These are phyloP conservation scores for Kodamaea fukazawae DNA, from an alignment of 805 yeast species.

Conservation along the genomic window DNA sequence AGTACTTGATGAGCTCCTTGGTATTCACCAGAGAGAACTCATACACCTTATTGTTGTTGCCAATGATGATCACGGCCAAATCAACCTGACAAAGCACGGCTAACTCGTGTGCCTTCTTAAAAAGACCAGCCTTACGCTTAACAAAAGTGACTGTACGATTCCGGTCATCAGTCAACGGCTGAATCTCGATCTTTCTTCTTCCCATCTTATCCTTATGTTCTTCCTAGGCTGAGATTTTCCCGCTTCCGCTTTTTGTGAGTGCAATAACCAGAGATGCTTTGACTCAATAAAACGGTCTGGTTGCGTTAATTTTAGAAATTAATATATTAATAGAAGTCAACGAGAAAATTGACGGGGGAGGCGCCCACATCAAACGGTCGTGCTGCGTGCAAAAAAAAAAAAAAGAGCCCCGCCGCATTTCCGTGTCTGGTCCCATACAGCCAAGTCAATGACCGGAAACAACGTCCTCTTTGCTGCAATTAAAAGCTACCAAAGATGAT, in stretches of 20 bases:
- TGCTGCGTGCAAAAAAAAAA: no score
- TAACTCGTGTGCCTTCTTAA: conserved; percentile 82
- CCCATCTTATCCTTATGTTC: conserved; percentile 58
- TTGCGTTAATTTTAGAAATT: neutral
- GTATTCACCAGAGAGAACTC: conserved; percentile 79
- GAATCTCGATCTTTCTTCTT: conserved; percentile 90
- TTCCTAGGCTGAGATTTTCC: conserved; percentile 3
- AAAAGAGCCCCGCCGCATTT: no score
- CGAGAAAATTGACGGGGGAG: conserved; percentile 1
- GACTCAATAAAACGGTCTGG: conserved; percentile 4
- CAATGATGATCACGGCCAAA: conserved; percentile 83
- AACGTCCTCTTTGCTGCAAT: no score
- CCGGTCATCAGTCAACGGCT: conserved; percentile 87
- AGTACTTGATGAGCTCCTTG: conserved; percentile 21
- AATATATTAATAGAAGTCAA: conserved; percentile 9
- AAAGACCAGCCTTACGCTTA: conserved; percentile 90
- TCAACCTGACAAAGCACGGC: conserved; percentile 92
- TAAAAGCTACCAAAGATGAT: no score
- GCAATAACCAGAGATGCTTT: conserved; percentile 4
- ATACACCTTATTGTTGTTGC: conserved; percentile 77
- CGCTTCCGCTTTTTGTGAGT: neutral
- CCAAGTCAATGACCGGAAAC: no score
- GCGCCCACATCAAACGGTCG: no score
- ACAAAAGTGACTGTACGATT: conserved; percentile 85
- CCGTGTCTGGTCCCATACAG: no score